These are phyloP conservation scores for Aspergillus wentii DNA, from an alignment of 495 filamentous ascomycete species.

Conservation along the genomic window DNA sequence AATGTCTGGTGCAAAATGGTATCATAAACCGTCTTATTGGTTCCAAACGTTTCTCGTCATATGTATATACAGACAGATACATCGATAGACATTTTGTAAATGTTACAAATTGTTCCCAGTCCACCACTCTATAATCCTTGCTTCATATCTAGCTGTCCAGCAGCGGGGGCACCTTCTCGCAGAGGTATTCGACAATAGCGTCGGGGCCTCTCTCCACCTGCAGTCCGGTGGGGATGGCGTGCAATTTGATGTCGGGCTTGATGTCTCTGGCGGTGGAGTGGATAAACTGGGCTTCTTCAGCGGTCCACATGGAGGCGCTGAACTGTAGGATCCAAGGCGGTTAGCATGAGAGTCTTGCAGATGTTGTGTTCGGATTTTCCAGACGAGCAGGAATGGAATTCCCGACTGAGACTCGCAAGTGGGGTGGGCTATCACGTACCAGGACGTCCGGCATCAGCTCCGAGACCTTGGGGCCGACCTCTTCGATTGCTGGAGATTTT, in stretches of 20 bases:
- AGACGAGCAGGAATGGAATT: too few species aligned
- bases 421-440: too few species aligned
- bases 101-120: background rate
- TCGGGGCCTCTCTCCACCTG: conserved; percentile 62
- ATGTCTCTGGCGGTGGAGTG: conserved; percentile 48
- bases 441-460: conserved; percentile 48
- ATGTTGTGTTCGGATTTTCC: conserved; percentile 7
- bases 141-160: conserved; percentile 32
- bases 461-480: conserved; percentile 45
- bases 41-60: too few species aligned
- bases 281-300: conserved; percentile 51
- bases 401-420: too few species aligned
- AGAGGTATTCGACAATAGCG: conserved; percentile 59
- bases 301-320: conserved; percentile 66
- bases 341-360: too few species aligned
- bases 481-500: conserved; percentile 37
- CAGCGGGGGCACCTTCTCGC: conserved; percentile 51
- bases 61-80: background rate
- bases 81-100: background rate
- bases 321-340: conserved; percentile 34
- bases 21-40: too few species aligned
- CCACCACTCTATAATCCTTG: too few species aligned
- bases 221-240: conserved; percentile 59
- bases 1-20: too few species aligned
- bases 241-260: conserved; percentile 49